phyloP scores from a whole-genome alignment of 1,139 yeast genomes.

The Pichia sp. region DNA sequence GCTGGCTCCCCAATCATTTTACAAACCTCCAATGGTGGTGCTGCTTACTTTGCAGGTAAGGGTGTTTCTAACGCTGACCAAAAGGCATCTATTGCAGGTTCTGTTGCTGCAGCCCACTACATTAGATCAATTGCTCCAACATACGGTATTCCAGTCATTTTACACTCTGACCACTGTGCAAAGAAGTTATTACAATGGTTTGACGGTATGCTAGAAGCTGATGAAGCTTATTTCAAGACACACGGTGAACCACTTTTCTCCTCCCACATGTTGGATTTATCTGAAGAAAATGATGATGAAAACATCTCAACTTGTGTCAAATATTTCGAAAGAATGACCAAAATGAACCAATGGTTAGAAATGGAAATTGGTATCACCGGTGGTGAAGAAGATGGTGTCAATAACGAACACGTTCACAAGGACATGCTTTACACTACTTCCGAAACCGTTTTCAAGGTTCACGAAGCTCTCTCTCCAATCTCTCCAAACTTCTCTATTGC shows the following conservation, averaged over 20 bases:
- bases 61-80: slow-evolving; percentile 94
- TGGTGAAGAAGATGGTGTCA: slow-evolving; percentile 99
- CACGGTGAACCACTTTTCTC: slow-evolving; percentile 96
- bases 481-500: slow-evolving; percentile 99
- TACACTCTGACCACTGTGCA: slow-evolving; percentile 99
- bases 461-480: slow-evolving; percentile 83
- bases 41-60: slow-evolving; percentile 99
- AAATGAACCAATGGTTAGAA: slow-evolving; percentile 96
- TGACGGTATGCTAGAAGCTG: slow-evolving; percentile 96
- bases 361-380: slow-evolving; percentile 99
- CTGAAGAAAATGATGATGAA: slow-evolving; percentile 94
- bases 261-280: slow-evolving; percentile 97
- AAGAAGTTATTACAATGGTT: slow-evolving; percentile 96
- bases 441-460: slow-evolving; percentile 87
- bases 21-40: slow-evolving; percentile 99
- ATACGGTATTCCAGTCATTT: slow-evolving; percentile 92
- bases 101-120: slow-evolving; percentile 97
- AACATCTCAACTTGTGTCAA: slow-evolving; percentile 91
- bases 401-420: slow-evolving; percentile 89
- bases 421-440: slow-evolving; percentile 90
- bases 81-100: slow-evolving; percentile 89
- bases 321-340: slow-evolving; percentile 91
- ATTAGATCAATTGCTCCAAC: slow-evolving; percentile 94
- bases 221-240: slow-evolving; percentile 78
- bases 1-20: slow-evolving; percentile 89